Conservation (phyloP, 495 filamentous ascomycete species). For the Aspergillus kassunensis region DNA sequence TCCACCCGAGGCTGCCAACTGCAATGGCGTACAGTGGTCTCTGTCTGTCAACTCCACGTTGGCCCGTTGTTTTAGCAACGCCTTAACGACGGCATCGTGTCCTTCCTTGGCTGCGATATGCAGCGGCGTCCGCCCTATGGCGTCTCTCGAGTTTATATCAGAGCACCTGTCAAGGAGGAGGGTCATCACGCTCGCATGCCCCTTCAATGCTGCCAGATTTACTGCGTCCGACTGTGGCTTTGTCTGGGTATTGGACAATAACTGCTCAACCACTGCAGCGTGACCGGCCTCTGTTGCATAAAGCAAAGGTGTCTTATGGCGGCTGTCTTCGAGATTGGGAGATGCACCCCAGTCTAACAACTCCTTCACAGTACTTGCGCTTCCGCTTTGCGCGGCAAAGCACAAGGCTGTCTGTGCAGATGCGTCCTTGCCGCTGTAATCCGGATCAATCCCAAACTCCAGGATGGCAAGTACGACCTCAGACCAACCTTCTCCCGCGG, state of each 20-base stretch:
- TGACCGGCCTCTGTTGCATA: background rate
- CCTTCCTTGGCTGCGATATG: no score
- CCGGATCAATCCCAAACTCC: background rate
- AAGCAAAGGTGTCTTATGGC: background rate
- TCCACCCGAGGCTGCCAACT: no score
- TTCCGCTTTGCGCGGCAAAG: background rate
- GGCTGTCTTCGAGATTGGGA: background rate
- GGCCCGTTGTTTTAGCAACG: no score
- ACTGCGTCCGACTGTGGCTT: background rate
- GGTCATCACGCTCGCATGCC: background rate
- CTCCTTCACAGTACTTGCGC: background rate
- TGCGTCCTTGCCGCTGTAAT: background rate
- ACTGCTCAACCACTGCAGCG: background rate
- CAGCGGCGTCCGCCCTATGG: no score
- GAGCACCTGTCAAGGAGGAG: background rate
- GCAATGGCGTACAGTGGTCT: no score
- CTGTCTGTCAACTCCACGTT: no score
- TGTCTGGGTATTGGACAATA: background rate
- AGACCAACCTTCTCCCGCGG: background rate
- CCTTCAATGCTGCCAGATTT: background rate
- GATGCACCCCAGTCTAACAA: background rate
- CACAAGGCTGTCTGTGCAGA: background rate
- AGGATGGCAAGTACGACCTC: background rate
- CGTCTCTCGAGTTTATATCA: no score
- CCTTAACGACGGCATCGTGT: no score